Evolutionary conservation across 2,329 filamentous ascomycete genomes (phyloP), one percentile per base, ranked within the genome.

Genomic region (Fusarium verrucosum): DNA sequence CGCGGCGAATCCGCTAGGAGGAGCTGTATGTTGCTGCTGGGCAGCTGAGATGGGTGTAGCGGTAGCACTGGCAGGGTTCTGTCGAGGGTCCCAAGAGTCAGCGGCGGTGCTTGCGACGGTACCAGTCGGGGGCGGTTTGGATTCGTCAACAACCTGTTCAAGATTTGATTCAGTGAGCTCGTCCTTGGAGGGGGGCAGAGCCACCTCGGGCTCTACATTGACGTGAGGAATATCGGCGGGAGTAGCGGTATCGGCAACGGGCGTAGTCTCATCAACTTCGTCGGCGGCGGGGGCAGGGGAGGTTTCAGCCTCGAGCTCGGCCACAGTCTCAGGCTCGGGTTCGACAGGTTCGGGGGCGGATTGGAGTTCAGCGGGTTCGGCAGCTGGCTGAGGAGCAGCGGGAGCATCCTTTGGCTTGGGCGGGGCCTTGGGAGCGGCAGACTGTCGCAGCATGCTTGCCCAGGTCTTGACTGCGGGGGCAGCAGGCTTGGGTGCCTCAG

Each of bases 101-200:
- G 92, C 91, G 66, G 92, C 83, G 58, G 94, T 97, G 84, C 94
- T 97, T 65, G 92, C 92, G 66, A 88, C 91, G 42, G 94, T 97
- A 68, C 89, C 90, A 50, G 92, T 94, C 42, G 89, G 85, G 19
- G 89, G 87, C 36, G 92, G 91, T 55, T 87, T 82, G 38, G 94
- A 96, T 53, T 84, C 85, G 79, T 97, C 94, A 66, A 89, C 90
- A 70, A 98, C 85, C 79, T 94, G 92, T 76, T 97, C 94, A 56
- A 98, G 89, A 78, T 98, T 98, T 70, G 89, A 90, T 80, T 94
- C 89, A 25, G 94, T 98, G 67, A 98, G 85, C 72, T 94, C 88
- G 76, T 93, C 92, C 78, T 91, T 89, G 22, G 92, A 86, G 16
- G 91, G 89, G 43, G 85, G 84, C 41, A 94, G 78, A 43, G 84